These are phyloP conservation scores for Trichophaea hybrida DNA, from an alignment of 2,329 filamentous ascomycete genomes.

Conservation along the genomic window DNA sequence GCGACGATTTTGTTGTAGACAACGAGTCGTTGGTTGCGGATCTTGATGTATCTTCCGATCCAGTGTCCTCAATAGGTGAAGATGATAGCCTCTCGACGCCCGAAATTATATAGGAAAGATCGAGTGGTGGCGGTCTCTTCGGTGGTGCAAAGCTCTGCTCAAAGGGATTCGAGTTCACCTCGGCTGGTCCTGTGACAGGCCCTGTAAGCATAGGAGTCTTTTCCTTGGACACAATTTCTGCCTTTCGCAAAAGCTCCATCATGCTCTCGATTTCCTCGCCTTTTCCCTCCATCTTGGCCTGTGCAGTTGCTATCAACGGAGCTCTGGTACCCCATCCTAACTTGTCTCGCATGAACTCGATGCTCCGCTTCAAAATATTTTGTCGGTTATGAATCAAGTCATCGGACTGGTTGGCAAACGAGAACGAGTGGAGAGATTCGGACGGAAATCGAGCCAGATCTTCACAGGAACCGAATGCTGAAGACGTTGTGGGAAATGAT, in stretches of 20 bases:
- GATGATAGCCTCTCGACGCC: neutral
- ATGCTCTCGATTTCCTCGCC: constrained; percentile 67
- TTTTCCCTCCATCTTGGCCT: constrained; percentile 69
- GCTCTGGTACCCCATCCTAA: constrained; percentile 66
- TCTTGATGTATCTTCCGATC: constrained; percentile 40
- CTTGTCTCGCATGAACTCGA: constrained; percentile 92
- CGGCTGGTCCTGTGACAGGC: constrained; percentile 67
- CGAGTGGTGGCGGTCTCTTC: constrained; percentile 35
- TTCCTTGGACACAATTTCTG: constrained; percentile 49
- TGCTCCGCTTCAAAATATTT: constrained; percentile 79
- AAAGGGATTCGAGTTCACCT: constrained; percentile 64
- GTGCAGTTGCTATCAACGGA: constrained; percentile 64
- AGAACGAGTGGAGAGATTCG: constrained; percentile 95
- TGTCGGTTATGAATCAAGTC: constrained; percentile 83
- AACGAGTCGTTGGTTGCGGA: constrained; percentile 44
- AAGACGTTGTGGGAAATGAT: constrained; percentile 44
- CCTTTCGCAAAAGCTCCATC: constrained; percentile 72
- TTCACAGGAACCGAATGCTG: constrained; percentile 58
- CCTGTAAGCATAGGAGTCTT: constrained; percentile 39
- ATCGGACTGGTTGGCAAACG: constrained; percentile 88
- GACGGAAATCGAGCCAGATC: constrained; percentile 81
- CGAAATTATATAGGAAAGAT: neutral
- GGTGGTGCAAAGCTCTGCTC: constrained; percentile 57
- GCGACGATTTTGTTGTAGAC: constrained; percentile 35
- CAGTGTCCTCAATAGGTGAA: constrained; percentile 14